Evolutionary conservation across 2,329 filamentous ascomycete species (phyloP).

Genomic region (Ophiocordyceps camponoti-leonardi): DNA sequence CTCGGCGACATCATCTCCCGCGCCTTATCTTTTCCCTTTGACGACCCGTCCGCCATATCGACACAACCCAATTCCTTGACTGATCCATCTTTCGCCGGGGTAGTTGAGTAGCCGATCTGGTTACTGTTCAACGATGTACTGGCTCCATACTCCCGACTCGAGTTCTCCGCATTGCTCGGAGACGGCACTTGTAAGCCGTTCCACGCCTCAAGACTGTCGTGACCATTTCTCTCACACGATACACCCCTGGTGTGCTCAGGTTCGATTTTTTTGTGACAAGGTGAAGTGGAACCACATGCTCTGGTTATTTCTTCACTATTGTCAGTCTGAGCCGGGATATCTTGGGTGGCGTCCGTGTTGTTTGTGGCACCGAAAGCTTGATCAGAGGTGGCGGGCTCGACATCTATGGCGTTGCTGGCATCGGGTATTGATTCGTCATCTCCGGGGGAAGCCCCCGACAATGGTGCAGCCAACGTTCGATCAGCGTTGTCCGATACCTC

Average conservation of each 20-base stretch:
- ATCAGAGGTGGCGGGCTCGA: neutral
- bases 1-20: neutral
- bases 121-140: neutral
- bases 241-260: neutral
- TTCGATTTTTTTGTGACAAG: neutral
- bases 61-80: neutral
- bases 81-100: neutral
- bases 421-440: neutral
- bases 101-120: neutral
- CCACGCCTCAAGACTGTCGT: neutral
- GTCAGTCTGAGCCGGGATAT: neutral
- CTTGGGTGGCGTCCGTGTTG: neutral
- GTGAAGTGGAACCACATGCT: no score
- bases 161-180: neutral
- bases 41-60: neutral
- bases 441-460: neutral
- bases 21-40: conserved; percentile 12
- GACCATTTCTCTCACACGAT: neutral
- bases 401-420: neutral
- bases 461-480: conserved; percentile 1
- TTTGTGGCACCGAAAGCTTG: neutral
- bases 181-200: neutral
- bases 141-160: neutral
- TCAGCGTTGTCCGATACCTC: conserved; percentile 10
- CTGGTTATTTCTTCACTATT: no score